Base-by-base conservation (phyloP, 306 rosid genomes). In the Castanopsis chinensis region DNA sequence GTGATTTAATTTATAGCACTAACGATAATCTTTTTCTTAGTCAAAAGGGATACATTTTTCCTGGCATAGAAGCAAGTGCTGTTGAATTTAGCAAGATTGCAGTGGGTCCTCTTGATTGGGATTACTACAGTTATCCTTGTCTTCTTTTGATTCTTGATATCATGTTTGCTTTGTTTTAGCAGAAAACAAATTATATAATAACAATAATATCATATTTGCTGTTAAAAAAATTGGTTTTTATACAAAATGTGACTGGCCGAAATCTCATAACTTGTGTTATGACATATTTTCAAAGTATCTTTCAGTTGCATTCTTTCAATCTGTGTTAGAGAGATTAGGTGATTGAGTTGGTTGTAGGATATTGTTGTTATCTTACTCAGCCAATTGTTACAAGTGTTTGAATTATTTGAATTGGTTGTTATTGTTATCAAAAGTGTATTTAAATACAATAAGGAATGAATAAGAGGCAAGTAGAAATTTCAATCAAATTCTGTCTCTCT, bases 71-170 rank as follows among this genome's bases (percentile, higher is more conserved):
- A 55, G 86, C 94, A 32, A 92, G 97, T 80, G 96, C 97, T 1
- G 91, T 89, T 81, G 99, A 92, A 87, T 95, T 95, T 83, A 95
- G 98, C 94, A 92, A 95, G 88, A 84, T 95, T 60, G 99, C 99
- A 5, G 85, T 95, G 74, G 86, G 92, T 81, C 86, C 97, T 33
- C 75, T 85, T 69, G 97, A 95, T 79, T 95, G 97, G 97, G 97
- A 95, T 82, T 95, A 92, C 82, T 91, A 86, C 85, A 90, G 99
- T 92, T 95, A 95, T 95, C 99, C 98, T 92, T 90, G 49, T 68
- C 74, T 54, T 32, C 41, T 54, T 78, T 7, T 55, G 30, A 43
- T 76, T 70, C 64, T 35, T 43, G 23, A 3, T 21, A 71, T 51
- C 75, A 57, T n/a, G 12, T 21, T n/a, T 33, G 14, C 51, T 58